phyloP scores from a whole-genome alignment of 2,329 filamentous ascomycete genomes.

The Pseudogymnoascus sp. region DNA sequence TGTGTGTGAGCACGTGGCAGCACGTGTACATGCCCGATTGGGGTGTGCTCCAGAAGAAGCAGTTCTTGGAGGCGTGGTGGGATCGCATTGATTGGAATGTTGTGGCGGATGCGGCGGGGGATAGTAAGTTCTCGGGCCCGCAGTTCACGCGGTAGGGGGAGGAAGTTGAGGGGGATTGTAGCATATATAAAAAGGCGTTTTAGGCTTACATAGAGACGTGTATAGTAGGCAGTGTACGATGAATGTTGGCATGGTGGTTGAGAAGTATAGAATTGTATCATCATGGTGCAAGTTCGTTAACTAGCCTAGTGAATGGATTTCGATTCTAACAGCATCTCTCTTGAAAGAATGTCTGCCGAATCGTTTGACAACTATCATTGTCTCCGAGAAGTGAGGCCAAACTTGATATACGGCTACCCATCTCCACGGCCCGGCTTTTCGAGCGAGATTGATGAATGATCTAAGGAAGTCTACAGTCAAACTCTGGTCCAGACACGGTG shows the following conservation, averaged over 20 bases:
- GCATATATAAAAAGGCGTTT: neutral
- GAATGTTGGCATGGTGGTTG: neutral
- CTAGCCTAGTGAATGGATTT: neutral
- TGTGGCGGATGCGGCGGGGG: constrained; percentile 42
- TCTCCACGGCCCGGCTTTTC: neutral
- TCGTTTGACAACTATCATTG: neutral
- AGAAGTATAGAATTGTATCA: neutral
- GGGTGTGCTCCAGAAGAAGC: constrained; percentile 62
- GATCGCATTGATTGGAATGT: constrained; percentile 73
- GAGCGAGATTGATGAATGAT: neutral
- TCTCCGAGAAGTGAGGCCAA: neutral
- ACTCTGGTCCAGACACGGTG: neutral
- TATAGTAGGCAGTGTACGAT: neutral
- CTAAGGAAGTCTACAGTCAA: neutral
- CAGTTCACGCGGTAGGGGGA: neutral
- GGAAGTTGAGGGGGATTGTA: neutral
- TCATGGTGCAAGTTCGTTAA: neutral
- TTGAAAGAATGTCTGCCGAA: neutral
- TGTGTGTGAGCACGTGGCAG: constrained; percentile 96
- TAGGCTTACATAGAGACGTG: constrained; percentile 1
- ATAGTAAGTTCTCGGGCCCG: neutral
- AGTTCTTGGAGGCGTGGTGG: constrained; percentile 81
- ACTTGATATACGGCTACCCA: neutral
- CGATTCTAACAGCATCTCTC: neutral
- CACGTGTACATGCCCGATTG: constrained; percentile 86